Evolutionary conservation across 768 basidiomycete species (phyloP).

Genomic region (Tylopilus sp.): DNA sequence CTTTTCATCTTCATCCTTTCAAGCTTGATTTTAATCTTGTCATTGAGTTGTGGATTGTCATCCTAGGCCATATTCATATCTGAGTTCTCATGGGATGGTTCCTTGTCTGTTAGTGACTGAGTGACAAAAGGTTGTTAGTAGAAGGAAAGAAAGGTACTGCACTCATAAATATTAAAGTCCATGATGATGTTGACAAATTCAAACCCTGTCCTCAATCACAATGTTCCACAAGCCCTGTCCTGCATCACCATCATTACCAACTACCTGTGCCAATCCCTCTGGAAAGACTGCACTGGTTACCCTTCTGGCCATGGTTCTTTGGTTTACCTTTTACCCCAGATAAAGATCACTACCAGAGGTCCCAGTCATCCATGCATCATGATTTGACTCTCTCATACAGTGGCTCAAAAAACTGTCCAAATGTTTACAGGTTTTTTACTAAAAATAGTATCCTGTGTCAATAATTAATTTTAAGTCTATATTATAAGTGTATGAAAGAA

Average conservation of each 20-base stretch:
- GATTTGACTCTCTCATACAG: constrained; percentile 41
- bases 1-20: constrained; percentile 36
- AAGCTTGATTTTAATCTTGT: constrained; percentile 34
- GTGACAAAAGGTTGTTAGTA: neutral
- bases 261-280: constrained; percentile 35
- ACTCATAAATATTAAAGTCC: constrained; percentile 3
- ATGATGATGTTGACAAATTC: constrained; percentile 13
- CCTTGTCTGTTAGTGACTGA: constrained; percentile 21
- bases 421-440: too few species aligned
- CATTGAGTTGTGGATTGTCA: constrained; percentile 29
- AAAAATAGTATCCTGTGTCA: too few species aligned
- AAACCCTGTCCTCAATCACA: constrained; percentile 23
- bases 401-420: too few species aligned
- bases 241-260: neutral
- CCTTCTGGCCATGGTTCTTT: constrained; percentile 41
- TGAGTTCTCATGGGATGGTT: constrained; percentile 19
- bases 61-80: constrained; percentile 37
- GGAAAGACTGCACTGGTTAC: constrained; percentile 44
- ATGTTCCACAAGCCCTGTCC: neutral
- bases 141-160: neutral
- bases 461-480: too few species aligned
- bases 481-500: too few species aligned
- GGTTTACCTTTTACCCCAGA: constrained; percentile 38
- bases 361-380: constrained; percentile 57
- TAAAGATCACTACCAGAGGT: constrained; percentile 37